Percentiles rank a stretch among this genome's conserved stretches.
phyloP scores from a whole-genome alignment of 306 rosid species.

The Casuarina glauca region DNA sequence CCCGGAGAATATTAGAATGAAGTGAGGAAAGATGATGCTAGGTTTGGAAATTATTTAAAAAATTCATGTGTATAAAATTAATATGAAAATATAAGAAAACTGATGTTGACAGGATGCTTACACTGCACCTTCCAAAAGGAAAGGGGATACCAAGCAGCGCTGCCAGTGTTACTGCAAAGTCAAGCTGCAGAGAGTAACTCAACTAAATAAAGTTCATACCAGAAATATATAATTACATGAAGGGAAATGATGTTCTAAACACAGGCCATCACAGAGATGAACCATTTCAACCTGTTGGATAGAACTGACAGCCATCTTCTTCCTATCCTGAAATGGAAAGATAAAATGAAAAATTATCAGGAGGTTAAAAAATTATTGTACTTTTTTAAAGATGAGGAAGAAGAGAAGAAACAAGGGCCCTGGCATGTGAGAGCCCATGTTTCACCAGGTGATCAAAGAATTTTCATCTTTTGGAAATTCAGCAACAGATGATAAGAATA shows the following conservation, averaged over 20 bases:
- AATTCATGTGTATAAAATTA: conserved; percentile 15
- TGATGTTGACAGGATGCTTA: conserved; percentile 55
- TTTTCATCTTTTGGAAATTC: background rate
- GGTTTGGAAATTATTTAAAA: conserved; percentile 20
- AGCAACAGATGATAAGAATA: background rate
- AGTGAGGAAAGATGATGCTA: background rate
- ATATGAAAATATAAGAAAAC: conserved; percentile 18
- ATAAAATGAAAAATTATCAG: conserved; percentile 11
- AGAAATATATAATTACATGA: conserved; percentile 16
- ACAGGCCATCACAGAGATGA: conserved; percentile 17
- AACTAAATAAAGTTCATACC: conserved; percentile 27
- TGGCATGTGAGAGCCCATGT: conserved; percentile 11
- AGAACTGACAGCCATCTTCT: conserved; percentile 61
- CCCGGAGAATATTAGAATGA: conserved; percentile 16
- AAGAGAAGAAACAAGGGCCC: background rate
- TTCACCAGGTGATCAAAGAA: background rate
- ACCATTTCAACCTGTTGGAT: conserved; percentile 80
- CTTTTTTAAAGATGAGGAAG: background rate
- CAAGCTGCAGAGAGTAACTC: conserved; percentile 71
- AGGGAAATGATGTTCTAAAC: conserved; percentile 8
- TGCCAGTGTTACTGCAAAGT: conserved; percentile 90
- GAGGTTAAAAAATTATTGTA: conserved; percentile 4
- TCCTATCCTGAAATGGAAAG: conserved; percentile 55
- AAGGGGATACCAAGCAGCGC: conserved; percentile 90
- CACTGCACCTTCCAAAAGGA: conserved; percentile 99